Conservation (phyloP, 768 basidiomycete species). For the Cystofilobasidium ferigula region DNA sequence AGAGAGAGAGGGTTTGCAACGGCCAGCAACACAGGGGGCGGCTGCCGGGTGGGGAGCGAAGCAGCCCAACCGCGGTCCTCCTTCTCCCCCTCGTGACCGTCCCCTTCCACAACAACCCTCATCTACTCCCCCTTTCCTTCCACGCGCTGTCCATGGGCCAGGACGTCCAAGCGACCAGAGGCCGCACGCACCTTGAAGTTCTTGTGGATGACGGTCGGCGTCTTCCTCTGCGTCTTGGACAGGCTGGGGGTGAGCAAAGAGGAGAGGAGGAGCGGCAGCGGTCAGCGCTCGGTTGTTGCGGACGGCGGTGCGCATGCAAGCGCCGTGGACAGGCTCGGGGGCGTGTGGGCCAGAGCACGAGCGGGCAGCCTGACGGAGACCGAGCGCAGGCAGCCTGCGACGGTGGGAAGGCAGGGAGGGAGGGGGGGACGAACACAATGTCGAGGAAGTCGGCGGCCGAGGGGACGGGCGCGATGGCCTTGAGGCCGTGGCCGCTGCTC, state of each 20-base stretch:
- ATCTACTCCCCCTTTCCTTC: too few relatives aligned
- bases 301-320: too few relatives aligned
- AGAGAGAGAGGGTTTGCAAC: too few relatives aligned
- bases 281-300: background rate
- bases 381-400: background rate
- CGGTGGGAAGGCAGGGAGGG: background rate
- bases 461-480: slow-evolving; percentile 96
- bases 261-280: background rate
- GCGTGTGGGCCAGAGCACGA: too few relatives aligned
- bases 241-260: background rate
- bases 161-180: background rate
- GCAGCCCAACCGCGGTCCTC: too few relatives aligned
- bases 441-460: slow-evolving; percentile 58
- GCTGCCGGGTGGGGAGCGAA: too few relatives aligned
- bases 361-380: background rate
- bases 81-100: too few relatives aligned
- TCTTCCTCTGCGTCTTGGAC: slow-evolving; percentile 74
- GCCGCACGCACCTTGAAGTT: slow-evolving; percentile 43
- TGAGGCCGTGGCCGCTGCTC: slow-evolving; percentile 50
- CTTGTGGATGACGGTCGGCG: slow-evolving; percentile 96
- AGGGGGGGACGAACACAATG: slow-evolving; percentile 48
- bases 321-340: too few relatives aligned
- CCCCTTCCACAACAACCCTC: too few relatives aligned
- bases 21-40: too few relatives aligned
- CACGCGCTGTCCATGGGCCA: background rate